Conservation (phyloP, 768 basidiomycete species). For the Boletus reticulatus region DNA sequence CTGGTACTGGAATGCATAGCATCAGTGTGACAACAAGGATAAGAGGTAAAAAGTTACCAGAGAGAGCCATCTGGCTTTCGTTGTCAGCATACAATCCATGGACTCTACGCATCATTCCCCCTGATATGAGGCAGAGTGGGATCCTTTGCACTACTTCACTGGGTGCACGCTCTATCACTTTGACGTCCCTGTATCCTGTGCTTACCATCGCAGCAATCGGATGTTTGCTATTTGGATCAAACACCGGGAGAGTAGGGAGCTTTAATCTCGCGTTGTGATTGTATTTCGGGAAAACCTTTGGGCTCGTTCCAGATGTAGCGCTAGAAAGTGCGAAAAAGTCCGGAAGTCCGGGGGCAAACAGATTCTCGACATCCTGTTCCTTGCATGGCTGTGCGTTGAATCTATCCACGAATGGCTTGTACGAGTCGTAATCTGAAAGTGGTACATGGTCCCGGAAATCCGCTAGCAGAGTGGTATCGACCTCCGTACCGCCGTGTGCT, state of each 20-base stretch:
- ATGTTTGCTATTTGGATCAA: not conserved
- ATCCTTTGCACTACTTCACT: slow-evolving; percentile 9
- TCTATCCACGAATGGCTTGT: slow-evolving; percentile 12
- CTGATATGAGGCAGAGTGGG: not conserved
- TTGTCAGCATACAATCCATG: slow-evolving; percentile 12
- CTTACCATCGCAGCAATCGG: not conserved
- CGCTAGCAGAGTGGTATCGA: slow-evolving; percentile 6
- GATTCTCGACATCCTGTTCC: slow-evolving; percentile 13
- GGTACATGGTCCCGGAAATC: slow-evolving; percentile 9
- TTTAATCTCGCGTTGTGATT: not conserved
- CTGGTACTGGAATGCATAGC: slow-evolving; percentile 9
- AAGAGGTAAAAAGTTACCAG: not conserved
- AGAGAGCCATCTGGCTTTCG: slow-evolving; percentile 1
- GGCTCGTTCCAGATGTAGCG: slow-evolving; percentile 10
- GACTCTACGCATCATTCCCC: not conserved
- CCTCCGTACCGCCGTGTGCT: not conserved
- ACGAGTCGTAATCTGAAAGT: slow-evolving; percentile 12
- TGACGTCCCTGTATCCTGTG: slow-evolving; percentile 1
- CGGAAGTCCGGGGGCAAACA: slow-evolving; percentile 22
- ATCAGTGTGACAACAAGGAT: not conserved
- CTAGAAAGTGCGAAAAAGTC: slow-evolving; percentile 9
- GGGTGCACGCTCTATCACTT: slow-evolving; percentile 4
- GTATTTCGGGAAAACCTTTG: slow-evolving; percentile 13
- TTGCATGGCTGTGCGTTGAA: slow-evolving; percentile 19
- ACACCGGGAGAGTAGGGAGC: not conserved